Conservation (phyloP, 2,329 filamentous ascomycete genomes). For the Monosporascus sp. region DNA sequence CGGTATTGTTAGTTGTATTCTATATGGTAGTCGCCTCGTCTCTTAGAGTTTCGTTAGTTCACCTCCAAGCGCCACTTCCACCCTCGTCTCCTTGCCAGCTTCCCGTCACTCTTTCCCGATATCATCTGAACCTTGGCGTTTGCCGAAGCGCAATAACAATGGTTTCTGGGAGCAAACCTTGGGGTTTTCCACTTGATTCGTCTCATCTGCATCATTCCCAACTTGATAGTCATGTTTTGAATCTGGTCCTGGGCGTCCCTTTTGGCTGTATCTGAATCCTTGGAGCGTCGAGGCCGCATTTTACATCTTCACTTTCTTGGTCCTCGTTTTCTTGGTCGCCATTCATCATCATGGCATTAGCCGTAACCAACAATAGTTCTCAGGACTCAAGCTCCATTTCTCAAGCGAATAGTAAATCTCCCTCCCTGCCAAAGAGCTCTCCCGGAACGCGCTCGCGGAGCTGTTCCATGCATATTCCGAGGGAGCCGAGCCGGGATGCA, state of each 20-base stretch:
- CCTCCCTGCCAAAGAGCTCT: constrained; percentile 18
- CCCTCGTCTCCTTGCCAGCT: background rate
- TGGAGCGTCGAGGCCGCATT: constrained; percentile 39
- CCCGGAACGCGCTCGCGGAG: constrained; percentile 27
- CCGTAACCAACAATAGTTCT: constrained; percentile 4
- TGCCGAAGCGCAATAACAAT: background rate
- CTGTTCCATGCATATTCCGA: constrained; percentile 32
- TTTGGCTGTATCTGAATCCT: constrained; percentile 29
- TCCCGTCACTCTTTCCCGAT: background rate
- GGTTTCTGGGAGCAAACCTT: constrained; percentile 2
- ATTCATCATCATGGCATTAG: constrained; percentile 20
- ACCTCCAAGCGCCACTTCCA: background rate
- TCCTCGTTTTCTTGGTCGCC: constrained; percentile 20
- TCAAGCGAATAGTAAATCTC: constrained; percentile 8
- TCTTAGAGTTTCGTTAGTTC: too few species aligned
- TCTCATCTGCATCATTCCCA: constrained; percentile 15
- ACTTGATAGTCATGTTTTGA: constrained; percentile 37
- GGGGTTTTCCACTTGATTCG: constrained; percentile 7
- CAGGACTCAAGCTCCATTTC: constrained; percentile 7
- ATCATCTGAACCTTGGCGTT: background rate
- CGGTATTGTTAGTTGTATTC: too few species aligned
- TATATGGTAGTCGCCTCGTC: background rate
- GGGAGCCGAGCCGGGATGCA: constrained; percentile 34
- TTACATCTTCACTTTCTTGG: constrained; percentile 29
- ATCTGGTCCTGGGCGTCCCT: constrained; percentile 17